A percentile compares a stretch with the other conserved stretches of the same genome.
These are phyloP conservation scores for Terfezia claveryi DNA, from an alignment of 495 filamentous ascomycete species.

Conservation along the genomic window DNA sequence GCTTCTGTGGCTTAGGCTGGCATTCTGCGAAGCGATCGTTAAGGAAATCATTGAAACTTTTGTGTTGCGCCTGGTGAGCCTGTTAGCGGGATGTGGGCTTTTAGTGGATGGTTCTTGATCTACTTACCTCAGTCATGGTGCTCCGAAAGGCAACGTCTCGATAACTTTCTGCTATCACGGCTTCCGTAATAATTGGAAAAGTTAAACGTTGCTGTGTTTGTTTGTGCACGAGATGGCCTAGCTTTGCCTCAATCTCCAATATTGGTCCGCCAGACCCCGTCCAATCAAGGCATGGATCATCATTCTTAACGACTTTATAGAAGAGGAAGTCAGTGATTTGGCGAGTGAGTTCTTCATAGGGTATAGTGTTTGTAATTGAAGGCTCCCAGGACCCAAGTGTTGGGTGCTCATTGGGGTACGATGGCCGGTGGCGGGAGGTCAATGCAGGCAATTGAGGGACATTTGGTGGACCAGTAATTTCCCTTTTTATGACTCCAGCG, in stretches of 20 bases:
- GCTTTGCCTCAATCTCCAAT: constrained; percentile 78
- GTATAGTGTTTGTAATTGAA: constrained; percentile 41
- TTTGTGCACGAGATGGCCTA: constrained; percentile 58
- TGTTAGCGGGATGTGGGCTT: not conserved
- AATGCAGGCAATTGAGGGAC: not conserved
- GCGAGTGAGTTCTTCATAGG: constrained; percentile 44
- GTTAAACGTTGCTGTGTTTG: constrained; percentile 41
- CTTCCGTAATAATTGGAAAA: constrained; percentile 43
- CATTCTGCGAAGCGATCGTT: constrained; percentile 42
- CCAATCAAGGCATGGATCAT: constrained; percentile 27
- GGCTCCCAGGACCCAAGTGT: constrained; percentile 47
- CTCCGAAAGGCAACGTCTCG: constrained; percentile 43
- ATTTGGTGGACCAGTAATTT: not conserved
- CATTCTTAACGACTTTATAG: constrained; percentile 37
- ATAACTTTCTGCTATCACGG: constrained; percentile 33
- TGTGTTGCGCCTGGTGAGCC: constrained; percentile 45
- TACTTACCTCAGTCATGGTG: constrained; percentile 60
- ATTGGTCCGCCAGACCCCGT: constrained; percentile 36
- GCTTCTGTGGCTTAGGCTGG: constrained; percentile 26
- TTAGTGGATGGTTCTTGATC: constrained; percentile 2
- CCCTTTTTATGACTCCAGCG: not conserved
- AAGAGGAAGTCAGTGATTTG: constrained; percentile 55
- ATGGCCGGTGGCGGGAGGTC: constrained; percentile 2
- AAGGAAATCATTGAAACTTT: constrained; percentile 52
- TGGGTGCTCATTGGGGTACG: constrained; percentile 10